Percentiles rank a stretch among this genome's conserved stretches.
phyloP scores from a whole-genome alignment of 2,329 filamentous ascomycete genomes.

The Stachybotrys echinatus region DNA sequence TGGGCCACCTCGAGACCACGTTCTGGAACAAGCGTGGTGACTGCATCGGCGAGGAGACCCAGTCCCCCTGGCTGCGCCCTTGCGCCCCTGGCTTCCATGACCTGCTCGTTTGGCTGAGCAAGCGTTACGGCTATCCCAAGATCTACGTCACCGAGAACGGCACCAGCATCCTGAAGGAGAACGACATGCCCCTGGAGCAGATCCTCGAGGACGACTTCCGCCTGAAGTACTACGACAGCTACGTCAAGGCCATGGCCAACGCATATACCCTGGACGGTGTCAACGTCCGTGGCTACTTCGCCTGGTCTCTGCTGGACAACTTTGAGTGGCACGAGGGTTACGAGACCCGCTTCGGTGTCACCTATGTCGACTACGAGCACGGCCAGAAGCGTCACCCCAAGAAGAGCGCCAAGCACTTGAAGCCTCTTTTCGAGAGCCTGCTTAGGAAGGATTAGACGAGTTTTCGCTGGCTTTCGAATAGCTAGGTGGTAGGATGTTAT shows the following conservation, averaged over 20 bases:
- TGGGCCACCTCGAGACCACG: slow-evolving; percentile 70
- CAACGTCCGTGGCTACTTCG: slow-evolving; percentile 74
- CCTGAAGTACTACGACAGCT: slow-evolving; percentile 70
- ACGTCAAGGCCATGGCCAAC: slow-evolving; percentile 71
- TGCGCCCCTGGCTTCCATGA: slow-evolving; percentile 72
- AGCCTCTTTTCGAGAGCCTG: slow-evolving; percentile 64
- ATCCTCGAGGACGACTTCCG: slow-evolving; percentile 80
- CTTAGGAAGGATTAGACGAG: slow-evolving; percentile 53
- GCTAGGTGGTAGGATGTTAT: not conserved
- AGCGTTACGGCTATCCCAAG: slow-evolving; percentile 68
- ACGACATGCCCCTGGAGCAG: slow-evolving; percentile 63
- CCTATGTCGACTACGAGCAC: slow-evolving; percentile 75
- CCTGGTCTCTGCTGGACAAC: slow-evolving; percentile 86
- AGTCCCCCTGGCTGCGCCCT: slow-evolving; percentile 76
- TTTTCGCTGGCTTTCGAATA: not conserved
- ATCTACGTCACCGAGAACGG: slow-evolving; percentile 91
- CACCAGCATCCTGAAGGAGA: slow-evolving; percentile 78
- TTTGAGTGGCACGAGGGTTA: slow-evolving; percentile 93
- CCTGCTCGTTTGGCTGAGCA: slow-evolving; percentile 70
- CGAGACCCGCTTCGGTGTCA: slow-evolving; percentile 79
- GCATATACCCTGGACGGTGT: slow-evolving; percentile 69
- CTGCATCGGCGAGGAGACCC: slow-evolving; percentile 74
- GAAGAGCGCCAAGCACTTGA: slow-evolving; percentile 72
- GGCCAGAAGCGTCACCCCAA: slow-evolving; percentile 77
- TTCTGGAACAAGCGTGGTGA: slow-evolving; percentile 68